A percentile compares a stretch with the other conserved stretches of the same genome.
Evolutionary conservation across 2,329 filamentous ascomycete genomes (phyloP).

Genomic region (Cladorrhinum sp.): DNA sequence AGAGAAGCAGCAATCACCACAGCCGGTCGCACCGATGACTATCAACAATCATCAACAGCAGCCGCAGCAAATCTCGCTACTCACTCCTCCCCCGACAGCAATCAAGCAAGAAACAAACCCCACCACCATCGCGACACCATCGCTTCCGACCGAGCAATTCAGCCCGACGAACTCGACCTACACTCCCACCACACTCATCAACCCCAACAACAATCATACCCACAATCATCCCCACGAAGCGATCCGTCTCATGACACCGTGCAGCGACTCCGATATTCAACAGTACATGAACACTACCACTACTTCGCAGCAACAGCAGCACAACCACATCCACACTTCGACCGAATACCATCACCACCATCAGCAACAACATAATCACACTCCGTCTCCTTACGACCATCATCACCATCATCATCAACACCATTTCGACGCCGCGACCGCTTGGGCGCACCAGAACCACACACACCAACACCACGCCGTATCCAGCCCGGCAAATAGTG

Average conservation of each 20-base stretch:
- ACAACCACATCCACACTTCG: slow-evolving; percentile 6
- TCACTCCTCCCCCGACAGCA: not conserved
- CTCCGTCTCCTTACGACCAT: slow-evolving; percentile 2
- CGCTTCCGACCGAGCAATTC: slow-evolving; percentile 19
- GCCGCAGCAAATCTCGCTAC: not conserved
- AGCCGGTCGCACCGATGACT: slow-evolving; percentile 12
- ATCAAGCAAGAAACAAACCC: slow-evolving; percentile 17
- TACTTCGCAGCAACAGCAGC: not conserved
- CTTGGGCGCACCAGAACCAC: not conserved
- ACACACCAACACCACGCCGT: not conserved
- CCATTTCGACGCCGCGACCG: not conserved
- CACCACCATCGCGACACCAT: not conserved
- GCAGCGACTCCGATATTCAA: slow-evolving; percentile 47
- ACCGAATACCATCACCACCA: slow-evolving; percentile 9
- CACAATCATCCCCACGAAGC: slow-evolving; percentile 30
- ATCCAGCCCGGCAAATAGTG: not conserved
- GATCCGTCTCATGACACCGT: slow-evolving; percentile 49
- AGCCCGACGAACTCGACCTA: slow-evolving; percentile 32
- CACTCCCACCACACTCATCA: slow-evolving; percentile 17
- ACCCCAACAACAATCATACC: slow-evolving; percentile 34
- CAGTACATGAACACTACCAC: not conserved
- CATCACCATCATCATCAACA: slow-evolving; percentile 4
- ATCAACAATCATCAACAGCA: slow-evolving; percentile 5
- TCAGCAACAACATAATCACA: slow-evolving; percentile 2
- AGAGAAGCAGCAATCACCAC: not conserved